Conservation (phyloP, 768 basidiomycete genomes). For the Trametes maxima region DNA sequence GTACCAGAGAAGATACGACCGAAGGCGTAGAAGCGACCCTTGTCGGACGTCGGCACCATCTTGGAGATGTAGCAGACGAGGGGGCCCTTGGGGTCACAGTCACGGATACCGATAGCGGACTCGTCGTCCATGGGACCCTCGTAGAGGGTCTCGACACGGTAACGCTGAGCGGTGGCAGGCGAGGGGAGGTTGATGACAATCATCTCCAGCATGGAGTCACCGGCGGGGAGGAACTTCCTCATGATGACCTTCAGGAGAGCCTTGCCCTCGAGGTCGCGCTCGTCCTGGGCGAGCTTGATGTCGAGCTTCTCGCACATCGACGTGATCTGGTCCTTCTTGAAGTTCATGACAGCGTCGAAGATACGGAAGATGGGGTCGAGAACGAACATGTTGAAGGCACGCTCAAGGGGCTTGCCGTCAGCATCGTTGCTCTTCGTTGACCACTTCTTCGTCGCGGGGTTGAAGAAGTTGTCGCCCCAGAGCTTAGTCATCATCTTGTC, state of each 20-base stretch:
- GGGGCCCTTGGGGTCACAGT: slow-evolving; percentile 95
- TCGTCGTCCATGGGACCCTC: slow-evolving; percentile 99
- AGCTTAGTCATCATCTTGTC: slow-evolving; percentile 97
- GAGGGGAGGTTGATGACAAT: slow-evolving; percentile 99
- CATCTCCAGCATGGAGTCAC: slow-evolving; percentile 99
- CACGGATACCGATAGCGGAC: slow-evolving; percentile 96
- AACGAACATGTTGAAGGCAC: slow-evolving; percentile 98
- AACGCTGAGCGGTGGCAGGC: slow-evolving; percentile 93
- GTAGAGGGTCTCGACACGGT: slow-evolving; percentile 99
- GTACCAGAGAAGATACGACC: slow-evolving; percentile 99
- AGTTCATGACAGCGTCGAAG: slow-evolving; percentile 99
- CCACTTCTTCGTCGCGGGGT: slow-evolving; percentile 97
- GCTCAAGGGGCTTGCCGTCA: slow-evolving; percentile 91
- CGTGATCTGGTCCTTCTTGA: slow-evolving; percentile 87
- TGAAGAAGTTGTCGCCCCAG: slow-evolving; percentile 99
- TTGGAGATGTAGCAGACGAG: slow-evolving; percentile 98
- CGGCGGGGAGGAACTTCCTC: slow-evolving; percentile 99
- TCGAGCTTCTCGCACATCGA: slow-evolving; percentile 96
- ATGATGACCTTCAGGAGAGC: slow-evolving; percentile 95
- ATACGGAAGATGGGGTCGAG: slow-evolving; percentile 99
- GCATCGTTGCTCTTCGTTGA: slow-evolving; percentile 72
- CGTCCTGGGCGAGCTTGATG: slow-evolving; percentile 82
- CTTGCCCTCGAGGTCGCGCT: slow-evolving; percentile 95
- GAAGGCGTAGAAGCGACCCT: slow-evolving; percentile 99
- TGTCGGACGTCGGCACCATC: slow-evolving; percentile 99